Evolutionary conservation across 306 rosid species (phyloP), one percentile per base, ranked within the genome.

Genomic region (Nissolia schottii): DNA sequence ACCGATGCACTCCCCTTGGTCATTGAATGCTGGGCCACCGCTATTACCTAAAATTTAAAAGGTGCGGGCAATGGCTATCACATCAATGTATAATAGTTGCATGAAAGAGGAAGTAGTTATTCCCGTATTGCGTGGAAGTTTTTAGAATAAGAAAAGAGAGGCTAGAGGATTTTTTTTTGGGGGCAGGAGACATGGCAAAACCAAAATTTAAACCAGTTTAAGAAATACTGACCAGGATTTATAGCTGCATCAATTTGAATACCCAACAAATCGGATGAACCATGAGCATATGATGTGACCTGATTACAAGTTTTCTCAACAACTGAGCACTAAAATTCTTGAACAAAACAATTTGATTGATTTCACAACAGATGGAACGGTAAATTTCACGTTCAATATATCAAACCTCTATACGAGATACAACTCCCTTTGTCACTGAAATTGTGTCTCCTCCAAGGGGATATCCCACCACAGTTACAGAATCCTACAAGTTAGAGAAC

Each of bases 11-110:
- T 94, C 97, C 78, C 99, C 97, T 71, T 78, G 86, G 82, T 81
- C 97, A 78, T 89, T 94, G 86, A 94, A 94, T 27, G 97, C 96
- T n/a, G 99, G 99, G 25, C 99, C 99, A 76, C 99, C 99, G n/a
- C 97, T 94, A 84, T 94, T 94, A 85, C 99, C 99, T 91, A 81
- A 77, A 86, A 82, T 87, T 74, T 79, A 85, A 79, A 73, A 74
- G 76, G 66, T 75, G 57, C 56, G 67, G 80, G 77, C 81, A 74
- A 82, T 63, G 66, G 73, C 72, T 53, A 79, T 82, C 74, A 83
- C 70, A 80, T 50, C 64, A 56, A 75, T 32, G 68, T 48, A 64
- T 40, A 37, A 35, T 40, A 50, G 45, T 19, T 45, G 14, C 51
- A 7, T 16, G 20, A 68, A 34, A 76, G 43, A 61, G 28, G 67